Evolutionary conservation across 2,329 filamentous ascomycete genomes (phyloP), one percentile per base, ranked within the genome.

Genomic region (Botrytis galanthina): DNA sequence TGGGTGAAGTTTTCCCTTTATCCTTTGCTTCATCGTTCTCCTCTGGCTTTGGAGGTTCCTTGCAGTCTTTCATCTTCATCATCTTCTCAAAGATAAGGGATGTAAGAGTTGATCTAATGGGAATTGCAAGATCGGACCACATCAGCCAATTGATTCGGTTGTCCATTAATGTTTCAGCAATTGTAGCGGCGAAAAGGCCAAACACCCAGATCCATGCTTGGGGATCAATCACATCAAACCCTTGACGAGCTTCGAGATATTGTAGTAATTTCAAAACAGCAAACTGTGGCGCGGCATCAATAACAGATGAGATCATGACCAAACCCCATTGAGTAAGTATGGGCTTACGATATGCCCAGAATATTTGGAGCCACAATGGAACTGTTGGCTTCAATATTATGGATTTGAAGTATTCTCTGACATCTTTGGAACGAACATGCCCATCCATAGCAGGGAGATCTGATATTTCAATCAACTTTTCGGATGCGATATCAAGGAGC

Each of bases 71-170:
- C 72, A 90, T 87, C 57, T 89, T 87, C 84, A 94, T 88, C 0
- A 91, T 88, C 81, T 95, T 95, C 74, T 89, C 87, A 77, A 94
- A 95, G 26, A 95, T 87, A 18, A 93, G 84, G 0, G 91, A 87
- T 3, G 91, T 89, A 4, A 95, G 84, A 77, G 93, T 89, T 32
- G 89, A 87, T 67, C 91, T 89, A 22, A 94, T 83, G 0, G 91
- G 90, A 67, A 78, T 73, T 32, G 68, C 70, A 29, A 77, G 70
- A 39, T 77, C 75, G 60, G 64, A 63, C 70, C 64, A 75, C 72
- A 75, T 73, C 37, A 76, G 63, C 77, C 77, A 78, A 32, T 72
- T 73, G 8, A 78, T 71, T 46, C 76, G 59, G 35, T 74, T 74
- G 35, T 78, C 76, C 51, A 77, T 60, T 10, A 78, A 39, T 42